Evolutionary conservation across 306 rosid genomes (phyloP).

Genomic region (Albizia julibrissin): DNA sequence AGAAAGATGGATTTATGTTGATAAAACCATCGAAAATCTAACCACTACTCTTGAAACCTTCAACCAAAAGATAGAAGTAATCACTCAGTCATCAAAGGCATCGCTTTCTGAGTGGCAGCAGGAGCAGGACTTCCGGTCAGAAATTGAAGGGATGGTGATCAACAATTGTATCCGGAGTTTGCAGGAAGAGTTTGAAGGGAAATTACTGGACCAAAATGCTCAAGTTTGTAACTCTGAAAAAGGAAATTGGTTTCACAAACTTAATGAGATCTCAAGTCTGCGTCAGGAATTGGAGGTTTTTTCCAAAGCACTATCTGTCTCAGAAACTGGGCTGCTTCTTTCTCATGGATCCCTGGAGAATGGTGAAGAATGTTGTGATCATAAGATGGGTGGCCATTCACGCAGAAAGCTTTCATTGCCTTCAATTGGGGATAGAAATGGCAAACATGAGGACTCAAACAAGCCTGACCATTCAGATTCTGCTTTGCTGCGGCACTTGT

Average conservation of each 20-base stretch:
- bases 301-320: slow-evolving; percentile 51
- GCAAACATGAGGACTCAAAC: slow-evolving; percentile 55
- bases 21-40: slow-evolving; percentile 51
- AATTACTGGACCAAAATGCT: slow-evolving; percentile 36
- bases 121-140: slow-evolving; percentile 66
- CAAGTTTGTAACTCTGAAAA: slow-evolving; percentile 37
- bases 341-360: slow-evolving; percentile 72
- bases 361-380: slow-evolving; percentile 53
- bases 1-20: slow-evolving; percentile 55
- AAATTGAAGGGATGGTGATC: slow-evolving; percentile 69
- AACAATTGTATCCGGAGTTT: slow-evolving; percentile 51
- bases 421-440: slow-evolving; percentile 61
- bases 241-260: slow-evolving; percentile 49
- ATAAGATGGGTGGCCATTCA: slow-evolving; percentile 49
- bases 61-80: slow-evolving; percentile 46
- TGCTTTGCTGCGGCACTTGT: slow-evolving; percentile 45
- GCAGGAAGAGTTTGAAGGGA: slow-evolving; percentile 59
- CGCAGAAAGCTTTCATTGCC: slow-evolving; percentile 46
- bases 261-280: slow-evolving; percentile 62
- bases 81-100: slow-evolving; percentile 44
- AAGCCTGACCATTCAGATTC: slow-evolving; percentile 55
- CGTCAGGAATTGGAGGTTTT: slow-evolving; percentile 66
- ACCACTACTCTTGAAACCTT: slow-evolving; percentile 42
- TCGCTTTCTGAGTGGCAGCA: slow-evolving; percentile 63
- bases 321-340: slow-evolving; percentile 62